A percentile compares a stretch with the other conserved stretches of the same genome.
Conservation (phyloP, 1,284 basidiomycete genomes). For the Coniferiporia sulphurascens region DNA sequence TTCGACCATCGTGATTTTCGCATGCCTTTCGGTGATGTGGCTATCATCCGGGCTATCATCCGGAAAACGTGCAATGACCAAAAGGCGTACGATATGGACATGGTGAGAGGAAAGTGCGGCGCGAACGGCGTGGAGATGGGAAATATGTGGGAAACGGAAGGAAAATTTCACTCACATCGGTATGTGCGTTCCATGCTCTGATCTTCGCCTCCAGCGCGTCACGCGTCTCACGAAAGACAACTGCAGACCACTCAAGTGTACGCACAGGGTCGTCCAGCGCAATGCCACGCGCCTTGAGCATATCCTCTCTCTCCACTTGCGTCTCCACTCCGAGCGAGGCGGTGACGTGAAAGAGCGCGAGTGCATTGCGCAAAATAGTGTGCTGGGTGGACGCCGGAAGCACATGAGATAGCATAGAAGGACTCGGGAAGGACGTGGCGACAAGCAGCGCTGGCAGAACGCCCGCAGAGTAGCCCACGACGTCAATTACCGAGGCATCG, state of each 20-base stretch:
- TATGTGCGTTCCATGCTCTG: conserved; percentile 10
- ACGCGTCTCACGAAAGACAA: conserved; percentile 14
- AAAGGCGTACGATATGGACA: no score
- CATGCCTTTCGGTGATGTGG: neutral
- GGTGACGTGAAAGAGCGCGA: conserved; percentile 12
- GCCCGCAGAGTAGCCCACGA: conserved; percentile 18
- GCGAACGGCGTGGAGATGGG: neutral
- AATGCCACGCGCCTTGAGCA: conserved; percentile 9
- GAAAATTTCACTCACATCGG: conserved; percentile 5
- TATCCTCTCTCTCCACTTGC: conserved; percentile 5
- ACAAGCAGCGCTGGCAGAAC: conserved; percentile 17
- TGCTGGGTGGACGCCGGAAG: neutral
- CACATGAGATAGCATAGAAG: neutral
- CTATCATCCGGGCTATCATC: neutral
- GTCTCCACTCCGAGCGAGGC: conserved; percentile 11
- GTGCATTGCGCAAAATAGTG: conserved; percentile 6
- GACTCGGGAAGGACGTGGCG: conserved; percentile 14
- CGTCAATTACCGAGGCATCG: neutral
- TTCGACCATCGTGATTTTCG: neutral
- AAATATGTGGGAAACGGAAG: neutral
- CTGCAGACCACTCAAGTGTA: conserved; percentile 14
- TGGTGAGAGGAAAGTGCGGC: neutral
- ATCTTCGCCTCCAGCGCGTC: conserved; percentile 8
- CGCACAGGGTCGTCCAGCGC: conserved; percentile 12
- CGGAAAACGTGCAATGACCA: neutral